These are phyloP conservation scores for Suillus subluteus DNA, from an alignment of 768 basidiomycete species.

Conservation along the genomic window DNA sequence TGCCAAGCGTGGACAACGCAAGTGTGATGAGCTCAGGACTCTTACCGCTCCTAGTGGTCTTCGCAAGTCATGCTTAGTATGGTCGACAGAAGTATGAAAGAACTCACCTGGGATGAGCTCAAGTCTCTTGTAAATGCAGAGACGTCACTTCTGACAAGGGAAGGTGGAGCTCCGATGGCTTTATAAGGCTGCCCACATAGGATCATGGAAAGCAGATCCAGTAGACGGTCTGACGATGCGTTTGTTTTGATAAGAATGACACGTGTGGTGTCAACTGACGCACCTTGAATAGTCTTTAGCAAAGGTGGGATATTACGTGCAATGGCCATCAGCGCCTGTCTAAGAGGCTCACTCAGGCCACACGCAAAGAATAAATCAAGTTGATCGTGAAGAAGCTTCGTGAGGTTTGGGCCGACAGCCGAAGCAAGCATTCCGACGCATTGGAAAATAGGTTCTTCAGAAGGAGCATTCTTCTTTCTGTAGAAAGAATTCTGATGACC, in stretches of 20 bases:
- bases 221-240: conserved; percentile 69
- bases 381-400: conserved; percentile 94
- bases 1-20: conserved; percentile 84
- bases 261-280: not conserved
- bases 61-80: conserved; percentile 10
- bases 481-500: conserved; percentile 11
- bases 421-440: conserved; percentile 96
- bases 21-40: conserved; percentile 73
- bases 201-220: conserved; percentile 82
- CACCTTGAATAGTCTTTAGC: conserved; percentile 90
- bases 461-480: conserved; percentile 87
- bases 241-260: not conserved
- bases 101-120: conserved; percentile 49
- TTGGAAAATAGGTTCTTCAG: conserved; percentile 96
- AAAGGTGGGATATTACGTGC: conserved; percentile 88
- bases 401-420: conserved; percentile 94
- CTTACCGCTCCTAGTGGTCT: conserved; percentile 58
- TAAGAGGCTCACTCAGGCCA: conserved; percentile 88
- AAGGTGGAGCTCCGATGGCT: conserved; percentile 82
- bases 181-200: conserved; percentile 86
- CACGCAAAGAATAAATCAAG: conserved; percentile 96
- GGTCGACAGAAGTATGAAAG: not conserved
- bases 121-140: conserved; percentile 53
- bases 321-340: conserved; percentile 82
- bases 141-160: conserved; percentile 58